Evolutionary conservation across 192 early-diverging fungal species (phyloP).

Genomic region (Coemansia sp.): DNA sequence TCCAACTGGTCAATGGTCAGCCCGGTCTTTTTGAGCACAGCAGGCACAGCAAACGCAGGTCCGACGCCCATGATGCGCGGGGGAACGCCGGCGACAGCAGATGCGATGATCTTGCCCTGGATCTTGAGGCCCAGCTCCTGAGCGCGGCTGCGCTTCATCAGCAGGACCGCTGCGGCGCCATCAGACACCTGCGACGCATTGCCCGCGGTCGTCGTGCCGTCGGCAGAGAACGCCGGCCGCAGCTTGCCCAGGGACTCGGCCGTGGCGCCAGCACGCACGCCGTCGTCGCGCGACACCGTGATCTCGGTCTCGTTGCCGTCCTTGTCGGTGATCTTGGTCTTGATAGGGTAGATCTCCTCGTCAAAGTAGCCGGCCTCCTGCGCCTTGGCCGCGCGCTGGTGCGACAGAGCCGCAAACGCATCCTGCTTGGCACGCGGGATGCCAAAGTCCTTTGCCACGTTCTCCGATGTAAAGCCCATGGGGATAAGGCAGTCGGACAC

Average conservation of each 20-base stretch:
- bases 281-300: slow-evolving; percentile 83
- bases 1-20: slow-evolving; percentile 76
- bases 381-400: slow-evolving; percentile 77
- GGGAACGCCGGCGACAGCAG: slow-evolving; percentile 86
- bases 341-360: slow-evolving; percentile 87
- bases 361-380: slow-evolving; percentile 89
- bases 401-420: slow-evolving; percentile 80
- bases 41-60: slow-evolving; percentile 91
- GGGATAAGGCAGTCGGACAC: slow-evolving; percentile 84
- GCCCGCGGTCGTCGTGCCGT: slow-evolving; percentile 88
- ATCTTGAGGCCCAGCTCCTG: slow-evolving; percentile 81
- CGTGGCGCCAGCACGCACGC: slow-evolving; percentile 78
- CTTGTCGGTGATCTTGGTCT: slow-evolving; percentile 68
- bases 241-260: slow-evolving; percentile 77
- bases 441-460: slow-evolving; percentile 86
- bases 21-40: slow-evolving; percentile 75
- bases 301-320: slow-evolving; percentile 73
- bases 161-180: slow-evolving; percentile 91
- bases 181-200: slow-evolving; percentile 98
- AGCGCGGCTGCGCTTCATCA: slow-evolving; percentile 92
- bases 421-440: slow-evolving; percentile 89
- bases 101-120: slow-evolving; percentile 82
- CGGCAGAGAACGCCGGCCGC: slow-evolving; percentile 80
- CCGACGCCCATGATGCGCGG: slow-evolving; percentile 97
- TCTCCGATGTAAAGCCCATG: slow-evolving; percentile 96